Percentiles rank a stretch among this genome's conserved stretches.
phyloP scores from a whole-genome alignment of 331 rosid species.

The Spiraea crenata region DNA sequence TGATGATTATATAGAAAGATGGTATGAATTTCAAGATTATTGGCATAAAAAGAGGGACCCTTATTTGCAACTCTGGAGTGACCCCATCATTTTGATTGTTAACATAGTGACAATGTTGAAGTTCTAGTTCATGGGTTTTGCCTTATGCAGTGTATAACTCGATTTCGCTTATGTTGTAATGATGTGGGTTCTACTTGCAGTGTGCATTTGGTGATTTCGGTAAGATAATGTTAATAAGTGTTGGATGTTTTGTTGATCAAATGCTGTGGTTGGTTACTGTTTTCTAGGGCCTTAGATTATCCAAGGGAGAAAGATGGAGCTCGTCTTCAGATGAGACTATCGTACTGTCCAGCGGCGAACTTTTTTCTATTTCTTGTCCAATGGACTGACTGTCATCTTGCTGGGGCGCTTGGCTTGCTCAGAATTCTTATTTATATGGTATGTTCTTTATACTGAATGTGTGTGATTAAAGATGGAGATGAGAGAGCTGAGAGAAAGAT shows the following conservation, averaged over 20 bases:
- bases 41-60: not conserved
- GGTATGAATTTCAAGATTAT: not conserved
- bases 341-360: slow-evolving; percentile 67
- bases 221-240: not conserved
- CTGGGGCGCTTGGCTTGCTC: slow-evolving; percentile 82
- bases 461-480: not conserved
- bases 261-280: slow-evolving; percentile 12
- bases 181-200: not conserved
- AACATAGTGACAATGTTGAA: no score
- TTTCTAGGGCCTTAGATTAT: slow-evolving; percentile 63
- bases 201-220: not conserved
- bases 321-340: slow-evolving; percentile 78
- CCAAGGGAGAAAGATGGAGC: slow-evolving; percentile 91
- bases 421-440: slow-evolving; percentile 79
- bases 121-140: no score
- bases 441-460: slow-evolving; percentile 12
- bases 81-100: not conserved
- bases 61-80: not conserved
- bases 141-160: not conserved
- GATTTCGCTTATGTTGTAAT: not conserved
- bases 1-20: not conserved
- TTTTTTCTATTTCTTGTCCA: slow-evolving; percentile 80
- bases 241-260: slow-evolving; percentile 16
- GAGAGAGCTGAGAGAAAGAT: not conserved
- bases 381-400: slow-evolving; percentile 81